Percentiles rank a stretch among this genome's conserved stretches.
Conservation (phyloP, 345 rosid species). For the Laguncularia racemosa region DNA sequence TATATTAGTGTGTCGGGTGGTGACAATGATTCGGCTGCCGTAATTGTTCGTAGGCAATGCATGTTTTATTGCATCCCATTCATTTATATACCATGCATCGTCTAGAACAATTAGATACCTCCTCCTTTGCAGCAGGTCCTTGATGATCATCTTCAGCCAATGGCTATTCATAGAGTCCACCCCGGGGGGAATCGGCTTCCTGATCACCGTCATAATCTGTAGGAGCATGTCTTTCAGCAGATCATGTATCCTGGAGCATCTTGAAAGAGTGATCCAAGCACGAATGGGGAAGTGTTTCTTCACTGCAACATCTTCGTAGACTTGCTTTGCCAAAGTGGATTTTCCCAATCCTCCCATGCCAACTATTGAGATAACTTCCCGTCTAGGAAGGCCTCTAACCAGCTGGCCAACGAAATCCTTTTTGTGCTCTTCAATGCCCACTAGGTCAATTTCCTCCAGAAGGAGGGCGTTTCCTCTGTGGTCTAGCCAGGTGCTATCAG, state of each 20-base stretch:
- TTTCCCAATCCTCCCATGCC: slow-evolving; percentile 45
- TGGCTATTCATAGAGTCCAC: slow-evolving; percentile 16
- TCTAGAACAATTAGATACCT: slow-evolving; percentile 32
- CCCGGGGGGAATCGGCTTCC: slow-evolving; percentile 18
- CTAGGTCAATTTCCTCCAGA: slow-evolving; percentile 23
- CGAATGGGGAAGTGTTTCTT: slow-evolving; percentile 14
- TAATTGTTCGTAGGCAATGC: slow-evolving; percentile 19
- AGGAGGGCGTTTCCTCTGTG: slow-evolving; percentile 24
- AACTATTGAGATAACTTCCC: slow-evolving; percentile 16
- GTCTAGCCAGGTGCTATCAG: slow-evolving; percentile 10
- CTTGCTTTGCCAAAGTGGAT: slow-evolving; percentile 33
- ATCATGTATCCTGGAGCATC: slow-evolving; percentile 14
- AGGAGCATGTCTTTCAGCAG: slow-evolving; percentile 16
- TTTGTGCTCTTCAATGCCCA: slow-evolving; percentile 28
- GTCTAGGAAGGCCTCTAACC: slow-evolving; percentile 3
- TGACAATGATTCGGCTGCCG: slow-evolving; percentile 28
- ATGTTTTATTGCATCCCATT: slow-evolving; percentile 27
- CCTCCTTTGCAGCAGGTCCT: slow-evolving; percentile 12
- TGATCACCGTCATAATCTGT: slow-evolving; percentile 17
- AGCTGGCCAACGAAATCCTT: slow-evolving; percentile 15
- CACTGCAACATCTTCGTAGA: slow-evolving; percentile 17
- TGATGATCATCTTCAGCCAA: slow-evolving; percentile 14
- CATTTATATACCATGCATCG: slow-evolving; percentile 20
- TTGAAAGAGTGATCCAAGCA: slow-evolving; percentile 30
- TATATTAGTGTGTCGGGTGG: slow-evolving; percentile 22